These are phyloP conservation scores for Sporothrix inflata DNA, from an alignment of 2,329 filamentous ascomycete genomes.

Conservation along the genomic window DNA sequence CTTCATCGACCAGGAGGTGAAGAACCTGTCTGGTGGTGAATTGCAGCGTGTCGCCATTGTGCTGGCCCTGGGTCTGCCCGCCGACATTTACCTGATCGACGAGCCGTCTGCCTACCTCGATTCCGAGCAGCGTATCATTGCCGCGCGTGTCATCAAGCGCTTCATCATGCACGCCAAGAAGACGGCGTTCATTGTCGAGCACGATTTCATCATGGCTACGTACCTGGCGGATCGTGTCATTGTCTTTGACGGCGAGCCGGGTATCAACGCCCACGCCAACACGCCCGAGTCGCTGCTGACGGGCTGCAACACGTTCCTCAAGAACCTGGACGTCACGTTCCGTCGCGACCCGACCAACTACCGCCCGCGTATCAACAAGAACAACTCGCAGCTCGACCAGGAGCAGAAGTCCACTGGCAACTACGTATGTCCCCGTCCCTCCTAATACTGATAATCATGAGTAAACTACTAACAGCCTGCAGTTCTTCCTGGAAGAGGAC, in stretches of 20 bases:
- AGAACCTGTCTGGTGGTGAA: constrained; percentile 98
- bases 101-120: constrained; percentile 97
- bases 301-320: constrained; percentile 94
- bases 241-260: constrained; percentile 94
- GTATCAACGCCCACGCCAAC: constrained; percentile 85
- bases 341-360: constrained; percentile 95
- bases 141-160: constrained; percentile 95
- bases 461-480: constrained; percentile 26
- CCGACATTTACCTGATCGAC: constrained; percentile 98
- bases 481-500: constrained; percentile 94
- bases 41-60: constrained; percentile 99
- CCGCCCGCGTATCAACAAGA: constrained; percentile 98
- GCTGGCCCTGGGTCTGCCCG: constrained; percentile 89
- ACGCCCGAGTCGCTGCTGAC: constrained; percentile 88
- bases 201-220: constrained; percentile 91
- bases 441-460: neutral
- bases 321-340: constrained; percentile 98
- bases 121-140: constrained; percentile 98
- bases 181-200: constrained; percentile 98
- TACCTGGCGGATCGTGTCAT: constrained; percentile 87
- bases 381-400: constrained; percentile 92
- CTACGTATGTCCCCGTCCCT: constrained; percentile 66
- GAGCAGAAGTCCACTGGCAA: constrained; percentile 95
- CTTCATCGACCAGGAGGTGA: constrained; percentile 99
- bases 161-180: constrained; percentile 99